A percentile compares a stretch with the other conserved stretches of the same genome.
These are phyloP conservation scores for Isabelozyma rhagii DNA, from an alignment of 805 yeast species.

Conservation along the genomic window DNA sequence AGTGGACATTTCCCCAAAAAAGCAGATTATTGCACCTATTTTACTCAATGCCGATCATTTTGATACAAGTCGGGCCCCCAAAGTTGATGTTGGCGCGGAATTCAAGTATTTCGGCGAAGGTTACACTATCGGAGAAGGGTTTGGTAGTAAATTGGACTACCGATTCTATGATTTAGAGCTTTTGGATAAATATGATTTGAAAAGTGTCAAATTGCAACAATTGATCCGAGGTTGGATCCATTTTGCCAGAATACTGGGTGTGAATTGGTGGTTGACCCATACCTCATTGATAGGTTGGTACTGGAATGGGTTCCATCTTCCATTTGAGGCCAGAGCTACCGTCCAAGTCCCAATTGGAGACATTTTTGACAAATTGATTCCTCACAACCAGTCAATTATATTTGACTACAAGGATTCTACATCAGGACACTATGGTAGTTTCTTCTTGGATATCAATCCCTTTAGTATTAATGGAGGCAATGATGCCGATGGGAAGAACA, in stretches of 20 bases:
- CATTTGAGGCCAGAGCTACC: background rate
- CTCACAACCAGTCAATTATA: background rate
- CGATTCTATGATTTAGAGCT: background rate
- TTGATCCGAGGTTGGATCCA: constrained; percentile 2
- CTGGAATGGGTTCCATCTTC: constrained; percentile 2
- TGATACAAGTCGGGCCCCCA: background rate
- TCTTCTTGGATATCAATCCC: constrained; percentile 2
- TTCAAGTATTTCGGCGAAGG: constrained; percentile 2
- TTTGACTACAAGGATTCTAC: constrained; percentile 8
- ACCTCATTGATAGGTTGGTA: background rate
- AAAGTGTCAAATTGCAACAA: constrained; percentile 1
- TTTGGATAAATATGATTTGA: background rate
- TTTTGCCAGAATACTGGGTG: background rate
- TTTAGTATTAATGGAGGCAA: background rate
- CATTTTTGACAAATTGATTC: background rate
- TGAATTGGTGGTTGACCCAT: constrained; percentile 1
- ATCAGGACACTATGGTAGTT: constrained; percentile 2
- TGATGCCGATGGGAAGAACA: background rate
- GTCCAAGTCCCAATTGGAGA: constrained; percentile 1
- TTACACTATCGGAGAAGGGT: background rate
- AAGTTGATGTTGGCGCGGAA: background rate
- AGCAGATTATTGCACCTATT: background rate
- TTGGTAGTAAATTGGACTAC: background rate
- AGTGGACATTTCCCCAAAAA: background rate
- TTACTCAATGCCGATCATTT: background rate